Conservation (phyloP, 2,329 filamentous ascomycete species). For the Fusarium caatingaense region DNA sequence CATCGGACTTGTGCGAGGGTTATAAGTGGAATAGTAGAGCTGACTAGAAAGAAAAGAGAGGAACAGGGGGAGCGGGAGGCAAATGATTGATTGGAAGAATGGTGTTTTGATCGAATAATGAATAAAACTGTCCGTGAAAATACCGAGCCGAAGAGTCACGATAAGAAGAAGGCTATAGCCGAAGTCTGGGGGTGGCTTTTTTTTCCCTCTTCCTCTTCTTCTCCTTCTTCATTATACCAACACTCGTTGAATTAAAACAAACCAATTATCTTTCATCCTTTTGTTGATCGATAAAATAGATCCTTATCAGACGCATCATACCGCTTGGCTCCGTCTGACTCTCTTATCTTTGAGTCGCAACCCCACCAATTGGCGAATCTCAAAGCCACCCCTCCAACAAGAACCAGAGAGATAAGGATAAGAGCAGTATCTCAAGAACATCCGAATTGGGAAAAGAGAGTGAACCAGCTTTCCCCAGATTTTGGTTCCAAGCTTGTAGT, state of each 20-base stretch:
- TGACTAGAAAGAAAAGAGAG: neutral
- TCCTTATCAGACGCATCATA: slow-evolving; percentile 23
- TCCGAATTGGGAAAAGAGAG: slow-evolving; percentile 7
- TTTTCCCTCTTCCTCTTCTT: neutral
- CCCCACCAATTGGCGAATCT: slow-evolving; percentile 42
- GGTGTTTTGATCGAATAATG: slow-evolving; percentile 34
- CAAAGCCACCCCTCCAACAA: slow-evolving; percentile 11
- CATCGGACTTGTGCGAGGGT: slow-evolving; percentile 8
- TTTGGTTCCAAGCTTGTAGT: slow-evolving; percentile 23
- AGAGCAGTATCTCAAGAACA: slow-evolving; percentile 14
- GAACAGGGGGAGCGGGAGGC: neutral
- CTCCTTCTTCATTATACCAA: slow-evolving; percentile 5
- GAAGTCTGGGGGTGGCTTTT: slow-evolving; percentile 26
- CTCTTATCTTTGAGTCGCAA: slow-evolving; percentile 39
- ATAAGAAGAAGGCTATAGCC: slow-evolving; percentile 31
- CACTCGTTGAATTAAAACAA: slow-evolving; percentile 17
- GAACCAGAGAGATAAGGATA: slow-evolving; percentile 42
- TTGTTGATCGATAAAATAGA: slow-evolving; percentile 14
- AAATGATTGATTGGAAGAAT: slow-evolving; percentile 18
- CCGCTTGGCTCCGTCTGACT: slow-evolving; percentile 3
- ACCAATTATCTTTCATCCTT: neutral
- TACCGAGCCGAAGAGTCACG: slow-evolving; percentile 19
- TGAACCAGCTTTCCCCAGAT: slow-evolving; percentile 27
- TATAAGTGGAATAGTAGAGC: neutral
- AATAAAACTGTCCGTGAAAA: slow-evolving; percentile 13